Base-by-base conservation (phyloP, 2,329 filamentous ascomycete genomes). In the Arthrobotrys entomopaga region DNA sequence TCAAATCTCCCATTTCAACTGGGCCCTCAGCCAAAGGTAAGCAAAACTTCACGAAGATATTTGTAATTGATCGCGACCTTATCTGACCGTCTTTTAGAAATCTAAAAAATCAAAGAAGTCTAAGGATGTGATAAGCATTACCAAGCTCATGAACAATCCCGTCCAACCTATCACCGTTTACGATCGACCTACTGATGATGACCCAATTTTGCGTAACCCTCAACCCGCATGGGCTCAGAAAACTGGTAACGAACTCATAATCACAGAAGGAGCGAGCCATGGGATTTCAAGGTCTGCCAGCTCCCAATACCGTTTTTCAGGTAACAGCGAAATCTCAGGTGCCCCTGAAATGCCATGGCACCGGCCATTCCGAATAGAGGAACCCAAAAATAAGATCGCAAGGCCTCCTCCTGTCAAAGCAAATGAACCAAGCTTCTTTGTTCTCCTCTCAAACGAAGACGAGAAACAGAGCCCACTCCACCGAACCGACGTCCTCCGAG, bases 1-100 rank as follows among this genome's bases (percentile, higher is more conserved):
- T 63, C 58, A 53, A 10, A 15, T 13, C 22, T 57, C 6, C 38
- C 50, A 2, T 15, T 74, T 42, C 63, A 67, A 20, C 64, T 74
- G 70, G 53, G 63, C 15, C 70, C 70, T 10, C 70, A 74, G 40
- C 70, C 70, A 7, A 74, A 74, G 46, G 70, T 64, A 64, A 15
- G 6, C 16, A 34, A 34, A 34, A 3, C 7, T 34, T 34, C 29
- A 7, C 10, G 1, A 34, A 34, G 2, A n/a, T 34, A 34, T 6
- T 34, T 34, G 7, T 2, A 34, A 8, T 34, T 8, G 6, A 34
- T 34, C 29, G 10, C 6, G 6, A 6, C 2, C 10, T 34, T 34
- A 7, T 34, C 29, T 34, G 10, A 34, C 29, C 10, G 29, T 34
- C 29, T 34, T 10, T 34, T 46, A 61, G 42, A 63, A 64, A 42